Evolutionary conservation across 164 flowering plant species (phyloP).

Genomic region (Sedum album): DNA sequence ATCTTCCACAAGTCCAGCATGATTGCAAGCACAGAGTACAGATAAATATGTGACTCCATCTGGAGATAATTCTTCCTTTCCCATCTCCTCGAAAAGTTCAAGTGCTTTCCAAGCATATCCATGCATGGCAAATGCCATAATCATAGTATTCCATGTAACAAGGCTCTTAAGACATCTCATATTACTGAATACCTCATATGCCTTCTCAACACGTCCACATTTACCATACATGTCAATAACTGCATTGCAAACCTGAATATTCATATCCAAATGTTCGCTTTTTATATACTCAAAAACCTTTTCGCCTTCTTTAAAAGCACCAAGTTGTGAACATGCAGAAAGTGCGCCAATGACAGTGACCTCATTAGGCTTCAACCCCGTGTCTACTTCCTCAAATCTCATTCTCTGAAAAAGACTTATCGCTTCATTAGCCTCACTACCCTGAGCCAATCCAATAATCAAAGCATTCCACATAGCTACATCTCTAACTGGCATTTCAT

Average conservation of each 20-base stretch:
- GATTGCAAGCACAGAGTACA: constrained; percentile 71
- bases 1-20: constrained; percentile 69
- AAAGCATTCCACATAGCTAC: constrained; percentile 74
- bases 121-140: constrained; percentile 73
- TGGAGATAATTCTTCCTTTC: constrained; percentile 21
- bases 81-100: constrained; percentile 51
- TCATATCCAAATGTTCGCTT: constrained; percentile 37
- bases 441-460: constrained; percentile 72
- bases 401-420: constrained; percentile 46
- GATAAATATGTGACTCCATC: constrained; percentile 64
- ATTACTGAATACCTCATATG: constrained; percentile 35
- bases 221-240: constrained; percentile 81
- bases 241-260: constrained; percentile 67
- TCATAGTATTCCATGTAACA: constrained; percentile 82
- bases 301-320: constrained; percentile 51
- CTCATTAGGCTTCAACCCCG: constrained; percentile 47
- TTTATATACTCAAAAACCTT: constrained; percentile 28
- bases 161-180: constrained; percentile 41
- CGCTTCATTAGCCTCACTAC: constrained; percentile 54
- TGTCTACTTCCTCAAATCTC: constrained; percentile 18
- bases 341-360: constrained; percentile 66
- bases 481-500: constrained; percentile 59
- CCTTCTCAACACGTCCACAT: constrained; percentile 66
- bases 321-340: constrained; percentile 78
- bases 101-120: constrained; percentile 52